Percentiles rank a stretch among this genome's conserved stretches.
These are phyloP conservation scores for Fagopyrum esculentum DNA, from an alignment of 148 eudicot genomes.

Conservation along the genomic window DNA sequence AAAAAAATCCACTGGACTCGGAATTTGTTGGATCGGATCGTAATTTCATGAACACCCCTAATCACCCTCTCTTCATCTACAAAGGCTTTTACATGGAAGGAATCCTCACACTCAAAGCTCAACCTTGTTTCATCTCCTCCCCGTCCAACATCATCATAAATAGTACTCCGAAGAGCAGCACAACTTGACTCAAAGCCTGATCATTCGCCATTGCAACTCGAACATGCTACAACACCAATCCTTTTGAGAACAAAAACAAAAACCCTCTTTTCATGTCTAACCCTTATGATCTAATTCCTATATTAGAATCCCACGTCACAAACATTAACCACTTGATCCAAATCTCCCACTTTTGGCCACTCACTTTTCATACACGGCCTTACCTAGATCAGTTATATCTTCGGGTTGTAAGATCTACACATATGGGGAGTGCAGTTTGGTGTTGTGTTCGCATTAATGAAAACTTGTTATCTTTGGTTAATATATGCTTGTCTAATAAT, in stretches of 20 bases:
- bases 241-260: not conserved
- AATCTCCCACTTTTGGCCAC: not conserved
- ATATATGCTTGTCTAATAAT: too few relatives aligned
- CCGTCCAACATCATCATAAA: slow-evolving; percentile 36
- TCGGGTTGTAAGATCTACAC: not conserved
- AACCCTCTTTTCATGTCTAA: not conserved
- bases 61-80: slow-evolving; percentile 25
- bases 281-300: not conserved
- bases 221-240: not conserved
- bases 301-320: not conserved
- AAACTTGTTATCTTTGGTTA: too few relatives aligned
- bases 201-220: slow-evolving; percentile 21
- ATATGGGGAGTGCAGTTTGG: not conserved
- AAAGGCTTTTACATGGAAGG: slow-evolving; percentile 46
- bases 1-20: too few relatives aligned
- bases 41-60: too few relatives aligned
- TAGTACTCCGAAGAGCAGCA: slow-evolving; percentile 32
- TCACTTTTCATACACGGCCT: not conserved
- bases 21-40: too few relatives aligned
- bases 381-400: not conserved
- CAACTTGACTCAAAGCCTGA: slow-evolving; percentile 50
- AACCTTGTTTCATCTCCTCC: slow-evolving; percentile 33
- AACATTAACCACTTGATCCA: not conserved
- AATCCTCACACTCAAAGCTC: slow-evolving; percentile 26
- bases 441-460: too few relatives aligned